Conservation (phyloP, 306 rosid species). For the Arachis stenosperma region DNA sequence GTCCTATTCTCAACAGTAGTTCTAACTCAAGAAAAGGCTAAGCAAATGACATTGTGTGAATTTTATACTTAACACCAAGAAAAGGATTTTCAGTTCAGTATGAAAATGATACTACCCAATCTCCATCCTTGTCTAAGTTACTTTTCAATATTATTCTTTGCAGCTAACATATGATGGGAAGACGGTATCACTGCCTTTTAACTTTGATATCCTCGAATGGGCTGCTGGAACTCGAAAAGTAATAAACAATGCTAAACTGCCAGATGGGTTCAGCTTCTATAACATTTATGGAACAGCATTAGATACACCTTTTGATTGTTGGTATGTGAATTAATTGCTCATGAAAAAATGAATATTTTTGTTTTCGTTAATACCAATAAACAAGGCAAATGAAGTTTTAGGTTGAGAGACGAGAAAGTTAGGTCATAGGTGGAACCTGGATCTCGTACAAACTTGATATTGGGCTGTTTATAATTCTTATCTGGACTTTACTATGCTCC, state of each 20-base stretch:
- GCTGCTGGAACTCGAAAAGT: constrained; percentile 74
- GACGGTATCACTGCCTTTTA: constrained; percentile 71
- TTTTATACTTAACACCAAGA: constrained; percentile 24
- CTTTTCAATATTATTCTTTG: constrained; percentile 42
- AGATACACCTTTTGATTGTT: constrained; percentile 86
- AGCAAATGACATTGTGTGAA: background rate
- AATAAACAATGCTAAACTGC: constrained; percentile 61
- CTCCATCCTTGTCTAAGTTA: background rate
- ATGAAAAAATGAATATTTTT: background rate
- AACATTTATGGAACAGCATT: constrained; percentile 81
- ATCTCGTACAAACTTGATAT: constrained; percentile 23
- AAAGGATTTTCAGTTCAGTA: background rate
- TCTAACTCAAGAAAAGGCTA: constrained; percentile 11
- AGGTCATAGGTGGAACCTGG: constrained; percentile 34
- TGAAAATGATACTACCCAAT: too few relatives aligned
- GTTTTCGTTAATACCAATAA: constrained; percentile 3
- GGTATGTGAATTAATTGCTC: constrained; percentile 60
- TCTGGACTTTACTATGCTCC: constrained; percentile 15
- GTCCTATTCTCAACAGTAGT: constrained; percentile 26
- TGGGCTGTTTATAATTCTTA: constrained; percentile 15
- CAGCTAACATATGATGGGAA: constrained; percentile 77
- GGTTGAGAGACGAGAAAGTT: constrained; percentile 30
- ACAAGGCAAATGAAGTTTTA: constrained; percentile 1
- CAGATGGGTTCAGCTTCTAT: constrained; percentile 79
- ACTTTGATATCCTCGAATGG: constrained; percentile 69